Base-by-base conservation (phyloP, 805 yeast species). In the Cyberlindnera subsufficiens region DNA sequence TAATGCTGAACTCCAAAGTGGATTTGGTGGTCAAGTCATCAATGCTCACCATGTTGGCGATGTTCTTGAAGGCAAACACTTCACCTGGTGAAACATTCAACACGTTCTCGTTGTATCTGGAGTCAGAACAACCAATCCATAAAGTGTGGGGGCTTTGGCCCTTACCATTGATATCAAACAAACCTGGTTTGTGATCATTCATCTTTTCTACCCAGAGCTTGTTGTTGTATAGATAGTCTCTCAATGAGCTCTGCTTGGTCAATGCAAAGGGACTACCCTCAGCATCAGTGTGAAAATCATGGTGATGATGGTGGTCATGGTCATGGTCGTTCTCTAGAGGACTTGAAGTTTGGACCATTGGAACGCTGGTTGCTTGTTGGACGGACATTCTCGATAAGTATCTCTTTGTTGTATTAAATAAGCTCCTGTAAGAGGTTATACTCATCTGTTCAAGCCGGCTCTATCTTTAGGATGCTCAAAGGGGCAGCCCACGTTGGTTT, bases 51-150 rank as follows among this genome's bases (percentile, higher is more conserved):
- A 82, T 69, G 61, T 90, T 90, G 38, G 95, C 96, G 46, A 90
- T 86, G 55, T 88, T 88, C 59, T 96, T 78, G 59, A 86, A 86
- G 4, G 89, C 84, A 67, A 90, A 90, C 6, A 88, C 77, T 61
- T 90, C 96, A 40, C 98, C 98, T 1, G 96, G 96, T 19, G 79
- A 67, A n/a, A 88, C 78, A 39, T 81, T 70, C 20, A 88, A 71
- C 42, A 87, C 79, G 35, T 74, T 71, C 59, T 90, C 97, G 50
- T 89, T 85, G 44, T 86, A 83, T 54, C 98, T 78, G 3, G 96
- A 86, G 61, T 90, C 98, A 3, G 95, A 82, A 60, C 98, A 90
- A 4, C 96, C 96, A 46, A 90, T 83, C 90, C 96, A 89, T 38
- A 91, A 66, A 4, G 96, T 87, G 64, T 87, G 93, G 16, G 98